Evolutionary conservation across 2,329 filamentous ascomycete genomes (phyloP).

Genomic region (Stachybotrys echinatus): DNA sequence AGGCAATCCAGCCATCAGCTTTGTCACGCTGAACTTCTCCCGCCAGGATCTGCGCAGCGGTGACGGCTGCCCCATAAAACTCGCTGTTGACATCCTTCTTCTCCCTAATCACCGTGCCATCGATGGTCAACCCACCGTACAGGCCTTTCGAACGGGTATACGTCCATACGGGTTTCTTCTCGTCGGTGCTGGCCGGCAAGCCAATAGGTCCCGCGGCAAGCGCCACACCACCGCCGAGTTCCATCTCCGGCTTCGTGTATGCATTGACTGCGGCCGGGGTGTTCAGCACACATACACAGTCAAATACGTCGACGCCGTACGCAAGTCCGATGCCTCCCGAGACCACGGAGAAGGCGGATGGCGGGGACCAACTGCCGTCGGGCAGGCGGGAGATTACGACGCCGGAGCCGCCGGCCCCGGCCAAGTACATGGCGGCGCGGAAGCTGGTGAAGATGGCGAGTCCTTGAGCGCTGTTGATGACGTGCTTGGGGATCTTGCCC

Average conservation of each 20-base stretch:
- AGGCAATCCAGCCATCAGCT: too few relatives aligned
- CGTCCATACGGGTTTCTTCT: slow-evolving; percentile 63
- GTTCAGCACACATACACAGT: slow-evolving; percentile 72
- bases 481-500: slow-evolving; percentile 33
- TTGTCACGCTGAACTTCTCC: slow-evolving; percentile 25
- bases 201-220: slow-evolving; percentile 50
- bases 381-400: slow-evolving; percentile 51
- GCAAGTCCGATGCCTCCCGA: slow-evolving; percentile 67
- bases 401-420: slow-evolving; percentile 53
- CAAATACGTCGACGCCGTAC: slow-evolving; percentile 70
- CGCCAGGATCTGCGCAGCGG: slow-evolving; percentile 28
- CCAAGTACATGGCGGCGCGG: slow-evolving; percentile 48
- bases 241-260: slow-evolving; percentile 62
- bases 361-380: slow-evolving; percentile 64
- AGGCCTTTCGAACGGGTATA: slow-evolving; percentile 79
- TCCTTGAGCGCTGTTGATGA: slow-evolving; percentile 51
- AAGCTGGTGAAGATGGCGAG: slow-evolving; percentile 60
- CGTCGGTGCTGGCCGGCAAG: slow-evolving; percentile 3
- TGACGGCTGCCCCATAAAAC: slow-evolving; percentile 62
- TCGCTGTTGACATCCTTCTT: slow-evolving; percentile 72
- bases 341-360: slow-evolving; percentile 66
- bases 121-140: slow-evolving; percentile 74
- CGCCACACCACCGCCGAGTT: slow-evolving; percentile 65
- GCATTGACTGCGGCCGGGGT: slow-evolving; percentile 60
- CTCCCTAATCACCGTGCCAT: slow-evolving; percentile 73